Evolutionary conservation across 202 grass and related monocot species (phyloP), one percentile per base, ranked within the genome.

Genomic region (Zizania palustris): DNA sequence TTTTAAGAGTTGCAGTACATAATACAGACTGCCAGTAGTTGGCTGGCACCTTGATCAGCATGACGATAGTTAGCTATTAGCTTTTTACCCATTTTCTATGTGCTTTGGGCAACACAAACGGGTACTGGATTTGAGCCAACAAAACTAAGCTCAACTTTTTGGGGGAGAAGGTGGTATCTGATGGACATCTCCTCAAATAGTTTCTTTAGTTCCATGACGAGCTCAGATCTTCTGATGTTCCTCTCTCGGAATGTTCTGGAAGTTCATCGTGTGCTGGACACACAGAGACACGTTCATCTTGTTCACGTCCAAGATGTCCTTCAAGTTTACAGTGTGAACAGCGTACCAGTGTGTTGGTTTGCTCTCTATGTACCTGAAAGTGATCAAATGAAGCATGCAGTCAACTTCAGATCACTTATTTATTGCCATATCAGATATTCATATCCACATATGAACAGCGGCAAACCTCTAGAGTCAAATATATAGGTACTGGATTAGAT

Each of bases 211-310:
- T 82, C 89, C 72, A 93, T 85, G 53, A 99, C 83, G 4, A 99
- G 87, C 63, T 99, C 96, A n/a, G 96, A 92, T 35, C 85, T 89
- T 60, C 96, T 85, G 45, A 61, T 77, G 73, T 70, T 84, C 81
- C 92, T 99, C 75, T 99, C 96, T 22, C 75, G 50, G 73, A 99
- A 99, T 89, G 33, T 99, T 95, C 60, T 99, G 96, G 54, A 90
- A 96, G 86, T 90, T 99, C 83, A 99, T 99, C 1, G 92, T 99
- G 81, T 99, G 96, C 57, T 80, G 86, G 9, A 92, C 87, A 76
- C 28, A 46, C 2, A 99, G 72, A 19, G 72, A 80, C 85, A 99
- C 90, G 60, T 92, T 95, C 80, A 99, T 90, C 83, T 93, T 99
- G 83, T 99, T 93, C 19, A 92, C 71, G 55, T 99, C 72, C 18